phyloP scores from a whole-genome alignment of 2,329 filamentous ascomycete species.

The Sporothrix brunneoviolacea region DNA sequence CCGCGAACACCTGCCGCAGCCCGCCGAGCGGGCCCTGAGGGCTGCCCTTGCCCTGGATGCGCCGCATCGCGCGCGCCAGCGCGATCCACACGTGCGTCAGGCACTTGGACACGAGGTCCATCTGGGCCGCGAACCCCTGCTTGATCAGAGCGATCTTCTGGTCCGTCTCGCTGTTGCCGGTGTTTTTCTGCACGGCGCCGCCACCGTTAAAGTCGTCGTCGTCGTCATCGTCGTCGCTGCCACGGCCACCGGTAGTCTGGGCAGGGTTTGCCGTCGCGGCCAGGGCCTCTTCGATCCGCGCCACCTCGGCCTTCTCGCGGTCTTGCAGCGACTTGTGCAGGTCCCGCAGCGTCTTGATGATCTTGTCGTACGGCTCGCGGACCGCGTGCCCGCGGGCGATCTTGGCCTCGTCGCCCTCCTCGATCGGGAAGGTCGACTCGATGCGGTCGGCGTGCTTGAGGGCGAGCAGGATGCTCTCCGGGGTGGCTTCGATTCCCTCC shows the following conservation, averaged over 20 bases:
- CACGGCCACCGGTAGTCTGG: neutral
- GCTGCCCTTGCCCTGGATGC: slow-evolving; percentile 80
- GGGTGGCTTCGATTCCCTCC: slow-evolving; percentile 81
- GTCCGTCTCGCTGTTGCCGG: slow-evolving; percentile 38
- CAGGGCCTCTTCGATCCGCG: slow-evolving; percentile 47
- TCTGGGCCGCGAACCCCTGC: slow-evolving; percentile 65
- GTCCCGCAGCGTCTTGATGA: slow-evolving; percentile 82
- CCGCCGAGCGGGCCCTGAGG: slow-evolving; percentile 52
- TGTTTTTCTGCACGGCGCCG: slow-evolving; percentile 30
- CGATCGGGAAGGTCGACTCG: slow-evolving; percentile 68
- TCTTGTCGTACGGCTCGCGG: slow-evolving; percentile 73
- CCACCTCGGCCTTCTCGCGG: slow-evolving; percentile 52
- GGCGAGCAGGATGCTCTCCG: slow-evolving; percentile 84
- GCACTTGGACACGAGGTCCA: slow-evolving; percentile 70
- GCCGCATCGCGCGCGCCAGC: slow-evolving; percentile 86
- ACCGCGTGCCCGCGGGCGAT: slow-evolving; percentile 72
- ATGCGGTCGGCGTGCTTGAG: slow-evolving; percentile 85
- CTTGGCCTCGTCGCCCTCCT: slow-evolving; percentile 68
- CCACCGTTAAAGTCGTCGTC: slow-evolving; percentile 27
- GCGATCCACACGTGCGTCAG: slow-evolving; percentile 95
- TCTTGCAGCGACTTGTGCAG: slow-evolving; percentile 68
- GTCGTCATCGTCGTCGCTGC: slow-evolving; percentile 24
- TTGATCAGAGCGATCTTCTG: slow-evolving; percentile 55
- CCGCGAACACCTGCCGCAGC: slow-evolving; percentile 79
- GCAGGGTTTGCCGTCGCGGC: slow-evolving; percentile 23